A percentile compares a stretch with the other conserved stretches of the same genome.
Conservation (phyloP, 2,329 filamentous ascomycete species). For the Ophiostoma quercus region DNA sequence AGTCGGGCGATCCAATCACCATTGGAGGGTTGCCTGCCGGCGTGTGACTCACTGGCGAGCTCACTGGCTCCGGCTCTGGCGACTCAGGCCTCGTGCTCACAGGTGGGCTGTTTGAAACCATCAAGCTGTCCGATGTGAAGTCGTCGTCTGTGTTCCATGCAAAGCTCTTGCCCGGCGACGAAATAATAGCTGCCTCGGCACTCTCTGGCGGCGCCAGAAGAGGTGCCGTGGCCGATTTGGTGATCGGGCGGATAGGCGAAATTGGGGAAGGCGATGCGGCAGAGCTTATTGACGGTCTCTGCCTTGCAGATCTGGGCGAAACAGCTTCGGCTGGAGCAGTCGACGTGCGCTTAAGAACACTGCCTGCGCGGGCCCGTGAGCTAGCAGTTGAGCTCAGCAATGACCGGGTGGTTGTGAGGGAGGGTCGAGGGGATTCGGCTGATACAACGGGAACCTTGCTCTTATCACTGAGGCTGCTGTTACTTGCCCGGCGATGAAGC, state of each 20-base stretch:
- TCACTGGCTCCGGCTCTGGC: neutral
- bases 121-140: constrained; percentile 52
- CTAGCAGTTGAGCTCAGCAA: constrained; percentile 10
- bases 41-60: constrained; percentile 31
- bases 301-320: neutral
- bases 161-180: constrained; percentile 47
- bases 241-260: neutral
- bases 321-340: constrained; percentile 4
- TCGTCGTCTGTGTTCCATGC: constrained; percentile 54
- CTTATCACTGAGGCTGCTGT: constrained; percentile 33
- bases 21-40: neutral
- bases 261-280: neutral
- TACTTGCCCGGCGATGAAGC: constrained; percentile 36
- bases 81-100: constrained; percentile 37
- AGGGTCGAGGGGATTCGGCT: neutral
- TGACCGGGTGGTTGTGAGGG: neutral
- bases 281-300: neutral
- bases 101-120: constrained; percentile 53
- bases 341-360: constrained; percentile 16
- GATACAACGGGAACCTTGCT: constrained; percentile 19
- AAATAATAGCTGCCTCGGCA: neutral
- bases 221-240: neutral
- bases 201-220: neutral
- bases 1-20: constrained; percentile 26
- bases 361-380: neutral